phyloP scores from a whole-genome alignment of 1,139 yeast species.

The Suhomyces coccinellae region DNA sequence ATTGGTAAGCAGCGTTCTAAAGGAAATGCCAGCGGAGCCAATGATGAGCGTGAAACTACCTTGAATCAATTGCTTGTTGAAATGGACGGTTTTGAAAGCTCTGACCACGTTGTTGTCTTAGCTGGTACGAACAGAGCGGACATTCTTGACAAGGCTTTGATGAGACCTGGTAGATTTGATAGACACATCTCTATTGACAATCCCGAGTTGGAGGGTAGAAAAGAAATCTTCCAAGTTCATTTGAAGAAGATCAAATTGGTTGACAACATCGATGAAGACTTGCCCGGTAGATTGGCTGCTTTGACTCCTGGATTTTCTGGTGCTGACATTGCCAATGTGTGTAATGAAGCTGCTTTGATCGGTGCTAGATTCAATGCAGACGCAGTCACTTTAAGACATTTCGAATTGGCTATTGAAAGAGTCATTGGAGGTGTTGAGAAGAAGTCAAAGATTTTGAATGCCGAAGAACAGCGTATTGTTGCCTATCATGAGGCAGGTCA shows the following conservation, averaged over 20 bases:
- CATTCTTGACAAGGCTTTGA: slow-evolving; percentile 84
- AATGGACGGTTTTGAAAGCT: slow-evolving; percentile 92
- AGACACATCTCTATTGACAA: slow-evolving; percentile 88
- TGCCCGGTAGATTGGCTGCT: slow-evolving; percentile 89
- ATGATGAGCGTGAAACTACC: slow-evolving; percentile 96
- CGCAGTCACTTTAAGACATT: slow-evolving; percentile 72
- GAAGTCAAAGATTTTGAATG: slow-evolving; percentile 77
- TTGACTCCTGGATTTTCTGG: slow-evolving; percentile 98
- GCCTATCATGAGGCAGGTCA: slow-evolving; percentile 99
- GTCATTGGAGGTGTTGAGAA: slow-evolving; percentile 96
- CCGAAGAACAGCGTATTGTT: slow-evolving; percentile 83
- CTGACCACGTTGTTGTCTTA: slow-evolving; percentile 91
- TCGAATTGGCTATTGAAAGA: slow-evolving; percentile 95
- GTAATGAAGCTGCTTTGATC: slow-evolving; percentile 95
- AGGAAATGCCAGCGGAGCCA: slow-evolving; percentile 81
- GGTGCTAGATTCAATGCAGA: slow-evolving; percentile 83
- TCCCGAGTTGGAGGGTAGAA: slow-evolving; percentile 92
- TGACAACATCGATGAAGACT: slow-evolving; percentile 43
- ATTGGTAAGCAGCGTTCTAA: slow-evolving; percentile 92
- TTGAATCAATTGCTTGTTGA: slow-evolving; percentile 92
- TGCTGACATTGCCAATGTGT: slow-evolving; percentile 96
- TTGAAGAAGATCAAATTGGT: slow-evolving; percentile 63
- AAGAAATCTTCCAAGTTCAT: slow-evolving; percentile 87
- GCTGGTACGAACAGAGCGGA: slow-evolving; percentile 98
- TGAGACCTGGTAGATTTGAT: slow-evolving; percentile 97